Evolutionary conservation across 1,139 yeast genomes (phyloP).

Genomic region (Sugiyamaella paludigena): DNA sequence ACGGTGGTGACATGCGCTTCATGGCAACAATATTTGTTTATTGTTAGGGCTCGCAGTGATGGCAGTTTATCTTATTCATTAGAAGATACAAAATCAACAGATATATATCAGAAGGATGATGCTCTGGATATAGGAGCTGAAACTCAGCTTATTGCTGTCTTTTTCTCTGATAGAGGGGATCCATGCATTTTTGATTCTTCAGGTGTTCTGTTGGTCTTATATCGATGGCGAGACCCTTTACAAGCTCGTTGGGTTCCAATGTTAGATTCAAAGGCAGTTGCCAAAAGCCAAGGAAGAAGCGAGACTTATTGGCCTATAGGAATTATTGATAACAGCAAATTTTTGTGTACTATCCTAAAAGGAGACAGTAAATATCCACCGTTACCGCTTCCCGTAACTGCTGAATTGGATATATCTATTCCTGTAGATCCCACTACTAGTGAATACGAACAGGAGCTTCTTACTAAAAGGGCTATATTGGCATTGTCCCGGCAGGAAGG

Average conservation of each 20-base stretch:
- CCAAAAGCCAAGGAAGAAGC: slow-evolving; percentile 48
- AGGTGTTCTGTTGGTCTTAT: slow-evolving; percentile 64
- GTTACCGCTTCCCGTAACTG: slow-evolving; percentile 79
- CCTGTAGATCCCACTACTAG: slow-evolving; percentile 44
- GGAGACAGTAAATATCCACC: slow-evolving; percentile 51
- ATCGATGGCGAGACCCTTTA: slow-evolving; percentile 68
- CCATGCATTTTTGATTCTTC: slow-evolving; percentile 83
- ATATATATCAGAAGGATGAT: slow-evolving; percentile 42
- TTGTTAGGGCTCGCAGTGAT: slow-evolving; percentile 36
- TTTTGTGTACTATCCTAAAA: slow-evolving; percentile 72
- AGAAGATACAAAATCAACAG: slow-evolving; percentile 39
- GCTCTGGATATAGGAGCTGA: slow-evolving; percentile 34
- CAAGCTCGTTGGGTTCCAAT: slow-evolving; percentile 89
- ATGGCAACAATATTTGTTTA: slow-evolving; percentile 46
- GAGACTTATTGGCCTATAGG: slow-evolving; percentile 85
- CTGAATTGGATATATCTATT: slow-evolving; percentile 66
- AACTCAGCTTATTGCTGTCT: slow-evolving; percentile 48
- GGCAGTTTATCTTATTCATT: slow-evolving; percentile 37
- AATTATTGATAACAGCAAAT: slow-evolving; percentile 54
- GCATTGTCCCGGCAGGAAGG: slow-evolving; percentile 28
- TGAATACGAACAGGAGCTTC: slow-evolving; percentile 22
- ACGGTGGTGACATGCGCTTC: slow-evolving; percentile 59
- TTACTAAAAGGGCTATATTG: slow-evolving; percentile 28
- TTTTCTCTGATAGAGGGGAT: slow-evolving; percentile 82
- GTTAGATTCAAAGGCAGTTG: slow-evolving; percentile 55